Percentiles rank a stretch among this genome's conserved stretches.
These are phyloP conservation scores for Serendipita sp. DNA, from an alignment of 768 basidiomycete species.

Conservation along the genomic window DNA sequence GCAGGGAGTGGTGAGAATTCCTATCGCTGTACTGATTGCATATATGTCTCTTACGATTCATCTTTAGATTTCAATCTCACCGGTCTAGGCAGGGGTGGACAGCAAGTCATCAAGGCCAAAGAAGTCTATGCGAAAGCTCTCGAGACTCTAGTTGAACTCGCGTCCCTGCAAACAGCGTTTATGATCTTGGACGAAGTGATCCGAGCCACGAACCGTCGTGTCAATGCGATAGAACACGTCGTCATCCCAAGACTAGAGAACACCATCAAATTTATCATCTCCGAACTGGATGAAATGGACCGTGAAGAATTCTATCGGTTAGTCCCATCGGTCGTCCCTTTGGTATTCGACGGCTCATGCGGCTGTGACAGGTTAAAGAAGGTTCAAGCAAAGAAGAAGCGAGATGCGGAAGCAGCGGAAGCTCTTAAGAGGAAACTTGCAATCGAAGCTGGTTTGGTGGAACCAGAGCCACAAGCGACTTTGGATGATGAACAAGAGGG, in stretches of 20 bases:
- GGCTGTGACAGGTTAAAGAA: slow-evolving; percentile 66
- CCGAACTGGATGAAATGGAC: slow-evolving; percentile 98
- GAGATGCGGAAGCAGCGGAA: slow-evolving; percentile 40
- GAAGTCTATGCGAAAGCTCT: slow-evolving; percentile 97
- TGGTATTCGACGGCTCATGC: background rate
- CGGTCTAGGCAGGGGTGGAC: slow-evolving; percentile 90
- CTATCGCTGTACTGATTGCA: background rate
- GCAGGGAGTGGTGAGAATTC: slow-evolving; percentile 55
- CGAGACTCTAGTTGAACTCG: slow-evolving; percentile 92
- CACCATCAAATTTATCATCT: slow-evolving; percentile 95
- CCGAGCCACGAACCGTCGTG: slow-evolving; percentile 94
- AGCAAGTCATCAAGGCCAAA: slow-evolving; percentile 86
- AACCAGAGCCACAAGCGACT: slow-evolving; percentile 9
- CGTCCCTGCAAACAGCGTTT: slow-evolving; percentile 94
- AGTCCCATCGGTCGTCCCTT: slow-evolving; percentile 12
- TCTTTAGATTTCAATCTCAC: slow-evolving; percentile 84
- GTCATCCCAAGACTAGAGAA: slow-evolving; percentile 91
- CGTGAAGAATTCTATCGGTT: slow-evolving; percentile 87
- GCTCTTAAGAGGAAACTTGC: slow-evolving; percentile 12
- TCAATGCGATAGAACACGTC: slow-evolving; percentile 97
- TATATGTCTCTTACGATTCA: background rate
- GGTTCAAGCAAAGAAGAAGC: slow-evolving; percentile 94
- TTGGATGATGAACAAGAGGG: slow-evolving; percentile 22
- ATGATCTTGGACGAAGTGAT: slow-evolving; percentile 98
- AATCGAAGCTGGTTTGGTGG: slow-evolving; percentile 11